phyloP scores from a whole-genome alignment of 129 eudicot species.

The Erigeron canadensis region DNA sequence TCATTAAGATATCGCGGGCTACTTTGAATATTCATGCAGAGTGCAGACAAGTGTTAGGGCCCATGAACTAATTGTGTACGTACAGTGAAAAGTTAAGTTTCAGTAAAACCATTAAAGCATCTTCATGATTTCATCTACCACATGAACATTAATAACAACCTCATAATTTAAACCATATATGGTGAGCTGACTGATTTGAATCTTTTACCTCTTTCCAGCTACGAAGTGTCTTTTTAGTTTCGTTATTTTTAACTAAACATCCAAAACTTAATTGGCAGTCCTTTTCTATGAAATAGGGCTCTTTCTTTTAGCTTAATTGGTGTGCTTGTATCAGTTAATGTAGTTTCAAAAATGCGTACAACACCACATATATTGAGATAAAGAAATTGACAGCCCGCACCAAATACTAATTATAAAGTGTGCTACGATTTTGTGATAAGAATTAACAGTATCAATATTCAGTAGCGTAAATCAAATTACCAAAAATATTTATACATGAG shows the following conservation, averaged over 20 bases:
- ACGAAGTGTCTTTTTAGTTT: neutral
- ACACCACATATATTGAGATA: neutral
- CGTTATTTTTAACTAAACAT: neutral
- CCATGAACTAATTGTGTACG: slow-evolving; percentile 3
- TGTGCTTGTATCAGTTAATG: neutral
- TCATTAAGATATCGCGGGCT: too few species aligned
- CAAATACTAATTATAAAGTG: too few species aligned
- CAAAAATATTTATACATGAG: neutral
- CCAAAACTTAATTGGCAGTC: neutral
- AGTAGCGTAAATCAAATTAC: neutral
- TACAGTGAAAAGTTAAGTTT: neutral
- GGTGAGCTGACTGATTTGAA: too few species aligned
- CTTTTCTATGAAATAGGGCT: neutral
- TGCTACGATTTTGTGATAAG: neutral
- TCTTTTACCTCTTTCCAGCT: neutral
- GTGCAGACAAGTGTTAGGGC: neutral
- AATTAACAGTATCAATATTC: too few species aligned
- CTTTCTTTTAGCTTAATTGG: neutral
- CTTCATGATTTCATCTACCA: neutral
- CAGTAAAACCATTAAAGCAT: slow-evolving; percentile 12
- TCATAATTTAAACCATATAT: too few species aligned
- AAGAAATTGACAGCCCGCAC: too few species aligned
- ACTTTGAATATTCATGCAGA: too few species aligned
- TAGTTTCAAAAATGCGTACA: neutral
- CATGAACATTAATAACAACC: slow-evolving; percentile 3